A percentile compares a stretch with the other conserved stretches of the same genome.
Conservation (phyloP, 768 basidiomycete species). For the Tricholoma hemisulphureum region DNA sequence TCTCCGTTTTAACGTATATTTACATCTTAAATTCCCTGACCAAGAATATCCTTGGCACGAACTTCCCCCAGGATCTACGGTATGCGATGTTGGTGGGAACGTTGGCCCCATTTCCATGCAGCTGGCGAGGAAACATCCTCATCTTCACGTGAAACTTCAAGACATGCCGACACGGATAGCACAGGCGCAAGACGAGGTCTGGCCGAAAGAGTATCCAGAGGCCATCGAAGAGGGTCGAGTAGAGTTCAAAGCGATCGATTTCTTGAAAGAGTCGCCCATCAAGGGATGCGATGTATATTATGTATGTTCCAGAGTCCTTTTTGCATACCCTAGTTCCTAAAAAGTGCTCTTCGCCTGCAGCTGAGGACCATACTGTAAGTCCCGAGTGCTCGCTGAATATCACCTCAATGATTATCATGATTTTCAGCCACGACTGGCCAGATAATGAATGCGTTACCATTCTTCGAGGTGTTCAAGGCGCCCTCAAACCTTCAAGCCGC, state of each 20-base stretch:
- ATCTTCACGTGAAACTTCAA: slow-evolving; percentile 33
- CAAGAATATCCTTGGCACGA: slow-evolving; percentile 36
- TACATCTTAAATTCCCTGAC: not conserved
- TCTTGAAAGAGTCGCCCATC: slow-evolving; percentile 35
- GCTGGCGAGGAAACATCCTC: slow-evolving; percentile 31
- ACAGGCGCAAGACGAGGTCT: slow-evolving; percentile 29
- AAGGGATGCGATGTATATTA: slow-evolving; percentile 37
- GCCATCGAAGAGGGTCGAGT: slow-evolving; percentile 27
- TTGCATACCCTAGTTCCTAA: no score
- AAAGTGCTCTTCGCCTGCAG: no score
- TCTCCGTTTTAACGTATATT: no score
- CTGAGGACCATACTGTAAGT: not conserved
- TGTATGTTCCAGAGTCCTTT: slow-evolving; percentile 25
- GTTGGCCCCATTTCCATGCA: slow-evolving; percentile 32
- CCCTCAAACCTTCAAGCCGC: slow-evolving; percentile 26
- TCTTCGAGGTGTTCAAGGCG: slow-evolving; percentile 25
- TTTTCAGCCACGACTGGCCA: slow-evolving; percentile 36
- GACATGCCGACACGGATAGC: slow-evolving; percentile 29
- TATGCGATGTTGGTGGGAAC: slow-evolving; percentile 41
- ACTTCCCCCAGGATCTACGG: slow-evolving; percentile 16
- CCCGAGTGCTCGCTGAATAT: not conserved
- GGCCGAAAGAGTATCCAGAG: slow-evolving; percentile 31
- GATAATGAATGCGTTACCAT: slow-evolving; percentile 31
- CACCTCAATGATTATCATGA: no score
- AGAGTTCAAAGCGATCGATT: slow-evolving; percentile 37